phyloP scores from a whole-genome alignment of 495 filamentous ascomycete genomes.

The Pseudoneurospora amorphoporcata region DNA sequence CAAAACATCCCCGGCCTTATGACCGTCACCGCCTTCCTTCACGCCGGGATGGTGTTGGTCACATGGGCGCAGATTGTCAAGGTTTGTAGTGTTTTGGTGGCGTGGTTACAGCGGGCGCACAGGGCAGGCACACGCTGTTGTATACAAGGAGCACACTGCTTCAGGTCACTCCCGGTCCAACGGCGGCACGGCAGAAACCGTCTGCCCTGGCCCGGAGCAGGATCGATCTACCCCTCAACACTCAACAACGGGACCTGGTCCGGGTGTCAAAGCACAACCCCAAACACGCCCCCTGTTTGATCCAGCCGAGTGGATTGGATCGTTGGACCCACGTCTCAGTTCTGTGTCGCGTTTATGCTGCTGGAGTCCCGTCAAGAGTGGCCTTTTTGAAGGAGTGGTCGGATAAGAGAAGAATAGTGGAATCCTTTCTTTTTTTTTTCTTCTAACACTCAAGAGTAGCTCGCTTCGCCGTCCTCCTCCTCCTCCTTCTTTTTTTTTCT shows the following conservation, averaged over 20 bases:
- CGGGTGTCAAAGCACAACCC: not conserved
- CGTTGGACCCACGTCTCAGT: not conserved
- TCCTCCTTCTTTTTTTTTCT: not conserved
- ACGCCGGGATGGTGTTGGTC: not conserved
- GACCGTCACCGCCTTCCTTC: not conserved
- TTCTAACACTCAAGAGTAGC: not conserved
- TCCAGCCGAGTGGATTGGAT: not conserved
- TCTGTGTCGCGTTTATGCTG: not conserved
- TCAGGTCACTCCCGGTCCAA: not conserved
- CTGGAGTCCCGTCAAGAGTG: not conserved
- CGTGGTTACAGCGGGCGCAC: not conserved
- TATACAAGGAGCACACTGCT: not conserved
- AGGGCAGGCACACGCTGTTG: not conserved
- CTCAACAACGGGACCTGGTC: not conserved
- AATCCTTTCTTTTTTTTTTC: not conserved
- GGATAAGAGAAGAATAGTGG: not conserved
- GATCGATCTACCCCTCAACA: conserved; percentile 13
- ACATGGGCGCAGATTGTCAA: not conserved
- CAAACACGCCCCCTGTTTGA: not conserved
- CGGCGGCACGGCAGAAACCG: conserved; percentile 5
- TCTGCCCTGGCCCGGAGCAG: conserved; percentile 5
- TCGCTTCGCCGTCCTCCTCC: not conserved
- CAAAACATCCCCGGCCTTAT: not conserved
- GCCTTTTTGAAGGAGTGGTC: not conserved
- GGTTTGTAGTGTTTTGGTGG: not conserved